Evolutionary conservation across 2,329 filamentous ascomycete genomes (phyloP), one percentile per base, ranked within the genome.

Genomic region (Sporothrix brunneoviolacea): DNA sequence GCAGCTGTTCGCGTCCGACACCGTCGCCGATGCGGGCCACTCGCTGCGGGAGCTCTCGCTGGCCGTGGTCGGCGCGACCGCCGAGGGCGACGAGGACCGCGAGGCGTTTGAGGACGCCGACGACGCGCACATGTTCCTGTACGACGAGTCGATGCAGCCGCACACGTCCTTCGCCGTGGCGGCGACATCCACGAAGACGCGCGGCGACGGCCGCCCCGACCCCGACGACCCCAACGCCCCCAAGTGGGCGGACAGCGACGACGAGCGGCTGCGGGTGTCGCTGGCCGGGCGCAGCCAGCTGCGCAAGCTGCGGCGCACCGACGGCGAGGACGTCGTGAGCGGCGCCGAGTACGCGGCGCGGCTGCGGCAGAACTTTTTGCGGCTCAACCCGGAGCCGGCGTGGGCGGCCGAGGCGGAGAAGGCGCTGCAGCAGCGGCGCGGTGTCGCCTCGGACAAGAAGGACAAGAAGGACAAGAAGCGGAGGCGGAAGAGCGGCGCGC

Each of bases 161-260:
- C 46, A 48, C 37, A 49, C 43, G 6, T 50, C 27, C 2, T 19
- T 44, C 12, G 40, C n/a, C 10, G 13, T 19, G 19, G 21, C 40
- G 13, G 19, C 40, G 27, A 36, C 22, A n/a, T 58, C 60, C n/a
- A 61, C 64, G 40, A 55, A 62, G 28, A 50, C 64, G 45, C 48
- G 65, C 56, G 52, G 65, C 45, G 54, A 55, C 57, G 45, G 58
- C 50, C 22, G 39, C 58, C 60, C 54, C 4, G 69, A 65, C 2
- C 68, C 69, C 15, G 70, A 70, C 4, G 67, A 63, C 6, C 63
- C 44, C 22, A 30, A 58, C 76, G 71, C 73, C 18, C 76, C 84
- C 3, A 87, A 82, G 1, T 98, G 93, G 93, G 83, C 91, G 59
- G 93, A 98, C 65, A 97, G 91, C 66, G 93, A 98, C 61, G 93